Base-by-base conservation (phyloP, 441 rosid species). In the Jatropha multifida region DNA sequence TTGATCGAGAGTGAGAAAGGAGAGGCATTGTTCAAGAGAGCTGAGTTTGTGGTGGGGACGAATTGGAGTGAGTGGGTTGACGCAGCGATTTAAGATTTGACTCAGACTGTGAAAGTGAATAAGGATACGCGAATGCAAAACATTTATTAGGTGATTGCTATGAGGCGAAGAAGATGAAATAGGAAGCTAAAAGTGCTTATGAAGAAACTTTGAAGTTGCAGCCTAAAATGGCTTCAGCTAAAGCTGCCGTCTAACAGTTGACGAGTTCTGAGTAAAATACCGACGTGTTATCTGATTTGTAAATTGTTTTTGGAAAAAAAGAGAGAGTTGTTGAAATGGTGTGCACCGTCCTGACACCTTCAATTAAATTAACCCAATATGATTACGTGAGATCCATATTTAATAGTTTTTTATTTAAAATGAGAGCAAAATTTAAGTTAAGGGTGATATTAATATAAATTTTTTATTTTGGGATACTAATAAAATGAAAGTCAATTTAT, bases 11-110 rank as follows among this genome's bases (percentile, higher is more conserved):
- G 0, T 17, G 94, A 90, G 84, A 73, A 61, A 42, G 90, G 86
- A 18, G 92, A 90, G 59, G 94, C 94, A 62, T 74, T 90, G 56
- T 69, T 81, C 62, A 85, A 82, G 85, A 78, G 94, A 59, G 94
- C 90, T 5, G 92, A 90, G 82, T 38, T 90, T 68, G 82, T 74
- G 81, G 75, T 82, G 81, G 77, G 76, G 42, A 75, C 81, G 80
- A 81, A 74, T 26, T 77, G 81, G 48, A 81, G 82, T 0, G 83
- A 82, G 23, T 76, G 77, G 14, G 79, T 87, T 8, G 90, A 87
- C 73, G 74, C 84, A 64, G 87, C 85, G 73, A 75, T 85, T 17
- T 77, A 76, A 55, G 94, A 90, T 77, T 65, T 88, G 85, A 81
- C 56, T 7, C 72, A 61, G 81, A 90, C 88, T 15, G 80, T 83